Percentiles rank a stretch among this genome's conserved stretches.
Conservation (phyloP, 805 yeast genomes). For the Candida sithepensis region DNA sequence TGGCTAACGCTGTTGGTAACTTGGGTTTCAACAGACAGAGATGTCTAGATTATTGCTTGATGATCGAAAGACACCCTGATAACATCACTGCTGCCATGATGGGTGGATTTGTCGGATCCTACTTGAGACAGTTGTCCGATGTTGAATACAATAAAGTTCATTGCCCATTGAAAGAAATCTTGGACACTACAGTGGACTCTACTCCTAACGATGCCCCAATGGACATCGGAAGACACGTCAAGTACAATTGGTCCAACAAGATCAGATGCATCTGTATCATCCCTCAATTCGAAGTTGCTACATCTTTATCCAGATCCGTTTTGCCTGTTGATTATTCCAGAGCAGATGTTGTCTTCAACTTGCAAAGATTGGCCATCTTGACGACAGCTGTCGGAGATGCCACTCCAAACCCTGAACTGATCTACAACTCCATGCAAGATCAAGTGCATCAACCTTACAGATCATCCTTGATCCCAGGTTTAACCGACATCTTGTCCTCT, state of each 20-base stretch:
- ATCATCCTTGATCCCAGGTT: conserved; percentile 85
- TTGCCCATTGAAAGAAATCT: conserved; percentile 79
- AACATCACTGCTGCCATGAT: conserved; percentile 98
- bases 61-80: conserved; percentile 98
- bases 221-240: conserved; percentile 83
- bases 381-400: conserved; percentile 83
- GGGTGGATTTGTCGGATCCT: conserved; percentile 98
- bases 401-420: conserved; percentile 76
- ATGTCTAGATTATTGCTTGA: conserved; percentile 88
- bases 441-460: conserved; percentile 97
- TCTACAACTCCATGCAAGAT: conserved; percentile 95
- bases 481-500: conserved; percentile 70
- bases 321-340: conserved; percentile 77
- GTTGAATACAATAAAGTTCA: conserved; percentile 72
- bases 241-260: conserved; percentile 76
- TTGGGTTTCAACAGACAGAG: conserved; percentile 72
- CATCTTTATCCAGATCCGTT: conserved; percentile 88
- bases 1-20: conserved; percentile 82
- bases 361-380: conserved; percentile 88
- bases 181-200: conserved; percentile 53
- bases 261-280: conserved; percentile 88
- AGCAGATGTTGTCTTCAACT: conserved; percentile 82
- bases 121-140: conserved; percentile 72
- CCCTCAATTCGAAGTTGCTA: conserved; percentile 91
- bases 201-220: conserved; percentile 81